These are phyloP conservation scores for Candida lessepsii DNA, from an alignment of 805 yeast species.

Conservation along the genomic window DNA sequence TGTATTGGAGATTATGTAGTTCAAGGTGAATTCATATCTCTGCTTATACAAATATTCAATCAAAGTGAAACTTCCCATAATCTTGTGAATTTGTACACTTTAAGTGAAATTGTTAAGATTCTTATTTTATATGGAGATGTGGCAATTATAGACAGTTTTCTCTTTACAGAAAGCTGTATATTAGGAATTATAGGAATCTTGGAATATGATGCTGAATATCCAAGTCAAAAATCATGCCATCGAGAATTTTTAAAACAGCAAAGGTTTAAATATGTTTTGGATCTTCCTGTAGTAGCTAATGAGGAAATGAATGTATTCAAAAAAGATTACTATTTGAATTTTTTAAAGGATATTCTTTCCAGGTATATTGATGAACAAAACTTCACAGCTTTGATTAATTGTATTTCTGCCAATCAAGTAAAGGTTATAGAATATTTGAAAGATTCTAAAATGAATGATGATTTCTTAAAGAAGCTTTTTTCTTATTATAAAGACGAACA, in stretches of 20 bases:
- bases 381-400: constrained; percentile 60
- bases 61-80: constrained; percentile 53
- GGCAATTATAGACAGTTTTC: constrained; percentile 31
- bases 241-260: constrained; percentile 63
- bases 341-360: constrained; percentile 81
- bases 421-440: constrained; percentile 61
- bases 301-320: constrained; percentile 53
- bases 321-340: constrained; percentile 74
- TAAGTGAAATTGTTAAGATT: constrained; percentile 74
- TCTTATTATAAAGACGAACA: constrained; percentile 40
- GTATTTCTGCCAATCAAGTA: constrained; percentile 68
- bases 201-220: constrained; percentile 87
- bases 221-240: constrained; percentile 76
- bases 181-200: constrained; percentile 70
- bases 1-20: constrained; percentile 56
- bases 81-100: constrained; percentile 55
- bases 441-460: constrained; percentile 35
- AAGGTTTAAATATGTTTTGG: constrained; percentile 63
- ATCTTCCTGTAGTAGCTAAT: constrained; percentile 48
- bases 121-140: constrained; percentile 68
- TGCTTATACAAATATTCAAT: constrained; percentile 53
- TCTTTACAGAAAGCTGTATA: constrained; percentile 31
- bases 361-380: constrained; percentile 80
- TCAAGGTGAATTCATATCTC: constrained; percentile 50
- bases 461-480: constrained; percentile 60